Evolutionary conservation across 169 alveolate genomes (phyloP), one percentile per base, ranked within the genome.

Genomic region (Cyclospora cayetanensis): DNA sequence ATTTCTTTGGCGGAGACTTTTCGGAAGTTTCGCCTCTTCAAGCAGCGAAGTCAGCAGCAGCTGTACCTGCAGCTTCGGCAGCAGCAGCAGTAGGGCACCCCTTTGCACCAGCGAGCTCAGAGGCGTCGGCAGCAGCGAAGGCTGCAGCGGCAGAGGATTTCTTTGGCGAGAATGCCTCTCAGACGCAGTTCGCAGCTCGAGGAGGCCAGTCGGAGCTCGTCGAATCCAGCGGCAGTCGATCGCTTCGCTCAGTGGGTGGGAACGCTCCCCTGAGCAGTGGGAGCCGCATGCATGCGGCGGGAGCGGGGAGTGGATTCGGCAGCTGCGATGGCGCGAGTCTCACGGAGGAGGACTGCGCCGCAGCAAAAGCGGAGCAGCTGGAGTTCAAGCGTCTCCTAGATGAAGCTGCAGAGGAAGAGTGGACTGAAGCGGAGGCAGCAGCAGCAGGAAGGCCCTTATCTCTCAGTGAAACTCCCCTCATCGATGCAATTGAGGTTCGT

Each of bases 301-400:
- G n/a, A n/a, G n/a, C n/a, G n/a, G n/a, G n/a, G n/a, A n/a, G n/a
- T 15, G 63, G 25, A 20, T 50, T 50, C 12, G 63, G 20, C 63
- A 72, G 46, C 27, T 34, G 66, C 43, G 5, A 39, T 22, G 4
- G 60, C 34, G 55, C 27, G n/a, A 43, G 37, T 31, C 37, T 39
- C 9, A 39, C 50, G 5, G 65, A 83, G 42, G 90, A 83, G 25
- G 39, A 39, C 9, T 66, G 4, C 1, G 80, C 80, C 35, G 91
- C 91, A 85, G 91, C 66, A 85, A 83, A 82, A 18, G 37, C 15
- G 15, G 91, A 85, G 52, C 53, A 34, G 29, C 55, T 22, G 20
- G 91, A 85, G 83, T 66, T 72, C 84, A 29, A 42, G 91, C 43
- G 27, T 20, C 91, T 85, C 37, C 82, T 55, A 66, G 3, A 37